A percentile compares a stretch with the other conserved stretches of the same genome.
Conservation (phyloP, 1,139 yeast genomes). For the Pichiaceae sp. region DNA sequence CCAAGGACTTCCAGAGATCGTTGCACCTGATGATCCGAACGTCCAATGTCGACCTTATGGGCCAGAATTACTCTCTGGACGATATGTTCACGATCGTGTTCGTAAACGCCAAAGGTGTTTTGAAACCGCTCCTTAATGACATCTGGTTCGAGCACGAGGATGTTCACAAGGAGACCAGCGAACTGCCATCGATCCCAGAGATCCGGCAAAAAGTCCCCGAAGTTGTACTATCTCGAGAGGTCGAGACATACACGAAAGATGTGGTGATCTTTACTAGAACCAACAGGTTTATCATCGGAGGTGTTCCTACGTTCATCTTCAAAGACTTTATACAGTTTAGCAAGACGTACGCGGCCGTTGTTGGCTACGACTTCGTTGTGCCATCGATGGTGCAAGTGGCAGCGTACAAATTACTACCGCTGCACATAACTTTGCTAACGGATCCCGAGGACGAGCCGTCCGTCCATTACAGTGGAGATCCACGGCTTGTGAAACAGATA, state of each 20-base stretch:
- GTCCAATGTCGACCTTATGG: background rate
- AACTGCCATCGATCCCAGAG: conserved; percentile 30
- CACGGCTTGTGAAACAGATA: conserved; percentile 30
- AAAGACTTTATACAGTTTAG: conserved; percentile 33
- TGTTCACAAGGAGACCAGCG: background rate
- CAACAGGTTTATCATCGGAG: conserved; percentile 41
- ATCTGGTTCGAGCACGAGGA: conserved; percentile 2
- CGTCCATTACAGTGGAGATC: conserved; percentile 45
- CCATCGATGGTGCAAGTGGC: conserved; percentile 43
- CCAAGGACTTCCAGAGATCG: background rate
- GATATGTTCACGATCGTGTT: background rate
- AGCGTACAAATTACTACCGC: conserved; percentile 37
- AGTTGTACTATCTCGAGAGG: conserved; percentile 31
- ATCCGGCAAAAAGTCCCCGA: conserved; percentile 16
- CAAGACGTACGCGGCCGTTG: conserved; percentile 32
- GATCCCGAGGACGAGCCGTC: conserved; percentile 39
- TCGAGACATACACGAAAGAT: conserved; percentile 46
- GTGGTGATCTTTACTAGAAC: conserved; percentile 39
- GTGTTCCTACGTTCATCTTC: conserved; percentile 38
- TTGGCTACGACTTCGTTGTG: conserved; percentile 33
- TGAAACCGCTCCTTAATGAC: background rate
- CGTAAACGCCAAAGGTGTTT: background rate
- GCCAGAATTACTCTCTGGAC: background rate
- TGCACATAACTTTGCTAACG: conserved; percentile 29
- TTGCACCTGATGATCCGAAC: background rate